phyloP scores from a whole-genome alignment of 1,284 basidiomycete genomes.

The Mycosarcoma mackinlayi region DNA sequence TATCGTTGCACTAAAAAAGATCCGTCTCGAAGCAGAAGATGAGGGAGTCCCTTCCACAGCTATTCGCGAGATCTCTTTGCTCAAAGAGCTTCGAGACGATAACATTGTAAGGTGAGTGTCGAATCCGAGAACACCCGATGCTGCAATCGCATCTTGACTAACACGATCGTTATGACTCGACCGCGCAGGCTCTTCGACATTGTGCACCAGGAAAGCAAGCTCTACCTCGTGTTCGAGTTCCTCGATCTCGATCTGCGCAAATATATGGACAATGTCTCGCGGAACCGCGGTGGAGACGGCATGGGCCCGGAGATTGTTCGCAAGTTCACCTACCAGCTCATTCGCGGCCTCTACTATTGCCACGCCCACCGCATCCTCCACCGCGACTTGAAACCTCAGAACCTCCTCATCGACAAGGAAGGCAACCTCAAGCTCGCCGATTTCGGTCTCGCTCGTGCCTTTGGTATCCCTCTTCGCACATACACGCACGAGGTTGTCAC shows the following conservation, averaged over 20 bases:
- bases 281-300: slow-evolving; percentile 71
- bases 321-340: slow-evolving; percentile 90
- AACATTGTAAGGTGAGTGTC: slow-evolving; percentile 79
- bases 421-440: slow-evolving; percentile 77
- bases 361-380: slow-evolving; percentile 96
- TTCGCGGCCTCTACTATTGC: slow-evolving; percentile 89
- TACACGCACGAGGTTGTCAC: slow-evolving; percentile 98
- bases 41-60: slow-evolving; percentile 97
- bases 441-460: slow-evolving; percentile 94
- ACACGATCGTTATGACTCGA: too few species aligned
- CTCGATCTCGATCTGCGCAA: slow-evolving; percentile 93
- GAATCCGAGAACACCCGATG: background rate
- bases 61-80: slow-evolving; percentile 93
- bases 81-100: slow-evolving; percentile 95
- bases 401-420: slow-evolving; percentile 87
- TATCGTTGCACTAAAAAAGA: slow-evolving; percentile 80
- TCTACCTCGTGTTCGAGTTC: slow-evolving; percentile 97
- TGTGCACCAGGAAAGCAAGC: slow-evolving; percentile 94
- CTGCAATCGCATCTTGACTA: slow-evolving; percentile 7
- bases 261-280: slow-evolving; percentile 82
- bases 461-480: slow-evolving; percentile 96
- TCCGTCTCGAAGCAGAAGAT: slow-evolving; percentile 95
- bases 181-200: slow-evolving; percentile 92
- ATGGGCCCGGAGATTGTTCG: slow-evolving; percentile 81
- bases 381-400: slow-evolving; percentile 97